Conservation (phyloP, 495 filamentous ascomycete genomes). For the Platismatia glauca region DNA sequence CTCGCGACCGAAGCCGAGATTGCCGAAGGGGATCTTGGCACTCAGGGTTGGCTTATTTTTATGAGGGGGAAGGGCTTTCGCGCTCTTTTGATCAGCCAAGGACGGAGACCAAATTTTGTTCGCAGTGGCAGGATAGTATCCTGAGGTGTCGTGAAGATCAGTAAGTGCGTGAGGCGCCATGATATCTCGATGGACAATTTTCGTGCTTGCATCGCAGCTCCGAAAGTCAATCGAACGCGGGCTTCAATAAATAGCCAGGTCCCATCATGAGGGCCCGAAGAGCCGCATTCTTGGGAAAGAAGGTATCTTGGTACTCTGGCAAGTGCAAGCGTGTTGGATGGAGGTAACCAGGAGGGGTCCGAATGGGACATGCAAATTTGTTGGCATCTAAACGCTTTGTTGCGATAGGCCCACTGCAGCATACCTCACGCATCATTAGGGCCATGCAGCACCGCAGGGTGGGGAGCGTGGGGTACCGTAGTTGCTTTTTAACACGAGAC, state of each 20-base stretch:
- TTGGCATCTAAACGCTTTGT: not conserved
- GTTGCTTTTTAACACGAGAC: not conserved
- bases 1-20: not conserved
- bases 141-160: no score
- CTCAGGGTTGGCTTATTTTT: not conserved
- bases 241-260: not conserved
- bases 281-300: not conserved
- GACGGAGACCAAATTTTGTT: not conserved
- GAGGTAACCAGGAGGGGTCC: not conserved
- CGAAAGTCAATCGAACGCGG: not conserved
- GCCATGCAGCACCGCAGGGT: constrained; percentile 5
- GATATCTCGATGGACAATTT: not conserved
- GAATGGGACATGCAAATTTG: not conserved
- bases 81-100: not conserved
- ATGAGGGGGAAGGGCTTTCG: not conserved
- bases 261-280: not conserved
- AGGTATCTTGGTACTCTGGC: not conserved
- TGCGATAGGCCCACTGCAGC: constrained; percentile 1
- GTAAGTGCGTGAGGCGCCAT: constrained; percentile 1
- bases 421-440: not conserved
- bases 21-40: not conserved
- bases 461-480: no score
- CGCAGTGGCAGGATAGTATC: not conserved
- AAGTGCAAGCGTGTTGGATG: not conserved
- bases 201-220: not conserved